Percentiles rank a stretch among this genome's conserved stretches.
Conservation (phyloP, 305 asterid genomes). For the Lippia alba region DNA sequence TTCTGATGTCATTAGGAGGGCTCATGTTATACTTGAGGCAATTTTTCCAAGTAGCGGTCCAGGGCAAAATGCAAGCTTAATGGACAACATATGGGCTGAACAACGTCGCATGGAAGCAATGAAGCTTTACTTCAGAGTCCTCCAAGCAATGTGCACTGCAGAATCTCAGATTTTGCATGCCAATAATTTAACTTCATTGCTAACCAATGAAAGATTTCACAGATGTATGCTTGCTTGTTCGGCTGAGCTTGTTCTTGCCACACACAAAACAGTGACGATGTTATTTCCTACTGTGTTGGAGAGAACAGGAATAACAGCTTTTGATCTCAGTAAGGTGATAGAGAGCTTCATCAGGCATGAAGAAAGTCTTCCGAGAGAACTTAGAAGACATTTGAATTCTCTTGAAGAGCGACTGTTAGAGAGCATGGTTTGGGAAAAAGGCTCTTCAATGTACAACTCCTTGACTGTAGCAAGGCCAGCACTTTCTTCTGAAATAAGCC, state of each 20-base stretch:
- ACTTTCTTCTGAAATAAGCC: slow-evolving; percentile 84
- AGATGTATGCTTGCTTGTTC: slow-evolving; percentile 99
- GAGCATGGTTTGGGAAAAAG: slow-evolving; percentile 99
- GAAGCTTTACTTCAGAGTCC: slow-evolving; percentile 91
- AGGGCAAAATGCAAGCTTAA: slow-evolving; percentile 81
- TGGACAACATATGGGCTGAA: slow-evolving; percentile 96
- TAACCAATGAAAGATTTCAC: slow-evolving; percentile 95
- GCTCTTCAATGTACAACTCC: slow-evolving; percentile 98
- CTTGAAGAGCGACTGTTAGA: slow-evolving; percentile 96
- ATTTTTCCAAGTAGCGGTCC: slow-evolving; percentile 93
- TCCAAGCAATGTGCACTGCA: slow-evolving; percentile 90
- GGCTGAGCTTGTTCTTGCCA: slow-evolving; percentile 97
- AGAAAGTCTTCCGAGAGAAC: slow-evolving; percentile 96
- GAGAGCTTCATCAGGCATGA: slow-evolving; percentile 97
- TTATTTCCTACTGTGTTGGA: slow-evolving; percentile 95
- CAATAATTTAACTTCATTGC: slow-evolving; percentile 83
- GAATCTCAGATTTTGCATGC: slow-evolving; percentile 84
- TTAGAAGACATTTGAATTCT: slow-evolving; percentile 91
- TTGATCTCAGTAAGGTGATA: slow-evolving; percentile 98
- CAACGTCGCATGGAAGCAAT: slow-evolving; percentile 92
- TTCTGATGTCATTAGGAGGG: slow-evolving; percentile 81
- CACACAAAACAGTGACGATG: slow-evolving; percentile 97
- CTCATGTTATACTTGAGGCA: slow-evolving; percentile 91
- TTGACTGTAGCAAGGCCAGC: slow-evolving; percentile 85
- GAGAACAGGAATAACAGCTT: slow-evolving; percentile 97